Evolutionary conservation across 208 protist genomes (phyloP), one percentile per base, ranked within the genome.

Genomic region (Leishmania amazonensis): DNA sequence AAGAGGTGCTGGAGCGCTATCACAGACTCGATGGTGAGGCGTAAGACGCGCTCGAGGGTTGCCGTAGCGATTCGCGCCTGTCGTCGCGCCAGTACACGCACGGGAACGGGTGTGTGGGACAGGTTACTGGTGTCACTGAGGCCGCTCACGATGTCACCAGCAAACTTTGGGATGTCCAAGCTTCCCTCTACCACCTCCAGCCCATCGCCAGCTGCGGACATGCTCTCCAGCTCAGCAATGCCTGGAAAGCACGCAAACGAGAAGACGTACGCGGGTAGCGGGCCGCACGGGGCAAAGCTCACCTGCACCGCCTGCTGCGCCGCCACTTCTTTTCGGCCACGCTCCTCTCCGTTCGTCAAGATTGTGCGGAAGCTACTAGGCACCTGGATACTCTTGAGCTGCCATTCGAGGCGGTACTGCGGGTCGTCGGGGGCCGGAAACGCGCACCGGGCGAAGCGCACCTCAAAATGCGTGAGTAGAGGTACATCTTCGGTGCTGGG

Each of bases 361-460:
- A 93, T 80, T 0, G 83, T 79, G 28, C 3, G 65, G 80, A 90
- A 95, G 21, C 40, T 53, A 47, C 76, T 67, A 0, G 91, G 91
- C 7, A 96, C 80, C 78, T 91, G 88, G 4, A 95, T 57, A 5
- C 76, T 87, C 84, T 89, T 81, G 60, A 95, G 78, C 47, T 88
- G 81, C 90, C 91, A 95, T 3, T 86, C 79, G 1, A 95, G 71
- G 64, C 93, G 89, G 76, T 95, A 94, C 75, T 86, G 80, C 62
- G 94, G 89, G 73, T 95, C 81, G 78, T 97, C 94, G 2, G 93
- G 90, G 77, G 90, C 96, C 9, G 94, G 94, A 70, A 97, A 97
- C 62, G 94, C 94, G 31, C 86, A 86, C 45, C 94, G 92, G 28
- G 92, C 92, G 53, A 93, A 88, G n/a, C 84, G 70, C 19, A 97